Evolutionary conservation across 495 filamentous ascomycete species (phyloP).

Genomic region (Monascus purpureus): DNA sequence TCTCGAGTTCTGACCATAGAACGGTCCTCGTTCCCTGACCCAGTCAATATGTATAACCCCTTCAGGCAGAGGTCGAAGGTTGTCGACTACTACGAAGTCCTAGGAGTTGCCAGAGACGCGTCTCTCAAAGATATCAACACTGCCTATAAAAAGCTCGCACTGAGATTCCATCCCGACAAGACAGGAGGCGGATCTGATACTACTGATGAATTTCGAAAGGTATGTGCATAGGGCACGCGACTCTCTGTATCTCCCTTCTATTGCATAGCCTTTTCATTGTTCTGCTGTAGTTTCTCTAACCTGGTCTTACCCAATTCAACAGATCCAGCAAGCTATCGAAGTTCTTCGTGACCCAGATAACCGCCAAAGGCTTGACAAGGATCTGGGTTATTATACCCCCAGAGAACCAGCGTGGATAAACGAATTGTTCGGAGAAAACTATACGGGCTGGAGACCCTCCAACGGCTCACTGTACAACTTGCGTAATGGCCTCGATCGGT

Average conservation of each 20-base stretch:
- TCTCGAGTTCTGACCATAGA: too few relatives aligned
- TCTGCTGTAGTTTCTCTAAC: too few relatives aligned
- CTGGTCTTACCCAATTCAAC: too few relatives aligned
- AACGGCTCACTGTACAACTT: not conserved
- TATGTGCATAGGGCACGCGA: slow-evolving; percentile 5
- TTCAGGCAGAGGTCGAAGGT: not conserved
- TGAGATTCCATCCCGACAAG: slow-evolving; percentile 51
- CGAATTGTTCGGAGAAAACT: not conserved
- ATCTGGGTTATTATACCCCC: not conserved
- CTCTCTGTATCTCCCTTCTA: not conserved
- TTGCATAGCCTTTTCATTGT: not conserved
- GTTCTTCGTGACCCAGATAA: slow-evolving; percentile 19
- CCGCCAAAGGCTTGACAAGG: slow-evolving; percentile 15
- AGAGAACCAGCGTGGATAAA: not conserved
- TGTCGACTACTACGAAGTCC: slow-evolving; percentile 21
- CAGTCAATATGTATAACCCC: too few relatives aligned
- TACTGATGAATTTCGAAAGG: slow-evolving; percentile 30
- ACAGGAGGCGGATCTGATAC: slow-evolving; percentile 26
- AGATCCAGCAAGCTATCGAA: slow-evolving; percentile 28
- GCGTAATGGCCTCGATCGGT: slow-evolving; percentile 4
- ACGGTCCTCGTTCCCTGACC: too few relatives aligned
- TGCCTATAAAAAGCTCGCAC: slow-evolving; percentile 33
- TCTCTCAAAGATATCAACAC: slow-evolving; percentile 24
- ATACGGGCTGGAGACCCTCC: slow-evolving; percentile 4
- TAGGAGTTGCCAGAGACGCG: slow-evolving; percentile 21